Base-by-base conservation (phyloP, 768 basidiomycete species). In the Suillus variegatus region DNA sequence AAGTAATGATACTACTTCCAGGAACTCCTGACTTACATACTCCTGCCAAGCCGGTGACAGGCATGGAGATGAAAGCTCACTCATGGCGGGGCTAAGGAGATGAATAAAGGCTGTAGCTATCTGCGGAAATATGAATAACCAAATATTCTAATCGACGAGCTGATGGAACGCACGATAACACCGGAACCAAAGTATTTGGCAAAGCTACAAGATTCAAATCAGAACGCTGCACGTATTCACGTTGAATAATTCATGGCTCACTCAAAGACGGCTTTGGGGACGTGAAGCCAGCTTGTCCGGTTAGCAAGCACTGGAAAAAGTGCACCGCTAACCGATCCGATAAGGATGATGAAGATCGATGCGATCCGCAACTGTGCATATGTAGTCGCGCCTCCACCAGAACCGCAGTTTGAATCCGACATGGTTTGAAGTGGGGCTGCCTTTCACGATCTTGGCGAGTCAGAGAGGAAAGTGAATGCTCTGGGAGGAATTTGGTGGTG, bases 171-270 rank as follows among this genome's bases (percentile, higher is more conserved):
- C 65, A 92, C 91, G 70, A 94, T 93, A 58, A 94, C 91, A 32
- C 94, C 94, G 16, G 92, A 94, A 35, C 94, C 94, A 77, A 96
- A 95, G 75, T 90, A 94, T 76, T 94, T 95, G 40, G 92, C 89
- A 74, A 95, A 93, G 60, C 91, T 92, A 65, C 22, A 10, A 38
- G 35, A 55, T 63, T 72, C 13, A 72, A 51, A 71, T 61, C 4
- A 68, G 12, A n/a, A 32, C 35, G 61, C 20, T 20, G 38, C 8
- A 16, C 3, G 18, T 5, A 35, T 14, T 6, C n/a, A 18, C 7
- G 41, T 14, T 25, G 43, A 18, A 28, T 2, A 13, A 60, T 16
- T 2, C 76, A 52, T 12, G 1, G 77, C 90, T 36, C 62, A 93
- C 92, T 95, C 89, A 66, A 92, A 94, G 3, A 89, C 76, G 44